phyloP scores from a whole-genome alignment of 176 grass and related monocot genomes.

The Otatea glauca region DNA sequence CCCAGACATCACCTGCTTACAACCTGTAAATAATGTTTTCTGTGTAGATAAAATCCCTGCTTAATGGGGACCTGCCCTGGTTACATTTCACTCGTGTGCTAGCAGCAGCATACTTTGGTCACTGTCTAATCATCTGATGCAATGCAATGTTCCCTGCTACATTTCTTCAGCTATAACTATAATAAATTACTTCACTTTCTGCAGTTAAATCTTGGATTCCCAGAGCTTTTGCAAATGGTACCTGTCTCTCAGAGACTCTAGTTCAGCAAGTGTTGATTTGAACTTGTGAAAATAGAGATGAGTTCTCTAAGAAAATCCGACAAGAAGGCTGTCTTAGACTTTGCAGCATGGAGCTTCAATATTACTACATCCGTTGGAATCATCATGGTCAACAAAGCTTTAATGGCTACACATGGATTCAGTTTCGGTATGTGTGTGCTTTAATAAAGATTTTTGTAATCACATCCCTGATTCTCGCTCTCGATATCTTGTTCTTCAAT shows the following conservation, averaged over 20 bases:
- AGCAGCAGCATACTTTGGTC: neutral
- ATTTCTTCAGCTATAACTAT: neutral
- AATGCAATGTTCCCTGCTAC: neutral
- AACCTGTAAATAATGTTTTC: neutral
- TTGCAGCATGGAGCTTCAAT: slow-evolving; percentile 85
- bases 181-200: neutral
- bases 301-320: slow-evolving; percentile 71
- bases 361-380: slow-evolving; percentile 79
- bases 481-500: neutral
- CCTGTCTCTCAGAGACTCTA: neutral
- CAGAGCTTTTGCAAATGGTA: slow-evolving; percentile 23
- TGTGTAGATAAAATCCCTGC: neutral
- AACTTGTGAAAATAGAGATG: slow-evolving; percentile 48
- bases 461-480: neutral
- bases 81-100: neutral
- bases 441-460: neutral
- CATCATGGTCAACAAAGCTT: slow-evolving; percentile 93
- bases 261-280: slow-evolving; percentile 2
- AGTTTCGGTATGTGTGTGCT: slow-evolving; percentile 62
- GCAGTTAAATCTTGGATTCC: slow-evolving; percentile 41
- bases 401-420: slow-evolving; percentile 81
- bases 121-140: neutral
- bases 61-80: neutral
- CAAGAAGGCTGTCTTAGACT: slow-evolving; percentile 66
- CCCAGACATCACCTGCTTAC: neutral